Evolutionary conservation across 345 rosid genomes (phyloP), one percentile per base, ranked within the genome.

Genomic region (Eucalyptus tenuipes): DNA sequence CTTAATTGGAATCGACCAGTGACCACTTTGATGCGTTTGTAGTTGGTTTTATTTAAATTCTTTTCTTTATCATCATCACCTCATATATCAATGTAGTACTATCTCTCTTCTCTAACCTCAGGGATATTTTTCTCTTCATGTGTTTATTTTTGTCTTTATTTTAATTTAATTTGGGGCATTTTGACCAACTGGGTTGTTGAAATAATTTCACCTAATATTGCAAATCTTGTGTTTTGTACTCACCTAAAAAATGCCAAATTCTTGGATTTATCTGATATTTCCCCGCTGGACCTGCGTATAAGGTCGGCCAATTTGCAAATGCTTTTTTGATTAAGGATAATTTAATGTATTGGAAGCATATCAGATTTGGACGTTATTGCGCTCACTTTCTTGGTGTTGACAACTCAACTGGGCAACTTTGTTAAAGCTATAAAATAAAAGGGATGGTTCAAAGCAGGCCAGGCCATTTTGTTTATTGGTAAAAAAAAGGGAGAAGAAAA

Each of bases 1-100:
- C 90, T 52, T 79, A 89, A 89, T 89, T 91, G 93, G 91, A 91
- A 92, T 81, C 89, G 89, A 89, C 89, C 92, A 88, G 47, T 40
- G 82, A 75, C 2, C 47, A 22, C 45, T 52, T 81, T 88, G 90
- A 87, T 89, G 92, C 88, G 75, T 52, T 52, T 90, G 89, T 92
- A 88, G 87, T 89, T 89, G 88, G 85, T 22, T 71, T 89, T 86
- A 84, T 50, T 88, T 90, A 89, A 88, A 89, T 93, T 93, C 90
- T 91, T 93, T 90, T 64, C 82, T 88, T 59, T 86, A 40, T 85
- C 40, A 40, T 85, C 40, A 0, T 82, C 49, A 25, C 55, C 49
- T 47, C 33, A 29, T 31, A 86, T 44, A 33, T 50, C 45, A 31
- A n/a, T 33, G 44, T 16, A 50, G 24, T 37, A 3, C 66, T 59